Evolutionary conservation across 2,329 filamentous ascomycete species (phyloP).

Genomic region (Calonectria naviculata): DNA sequence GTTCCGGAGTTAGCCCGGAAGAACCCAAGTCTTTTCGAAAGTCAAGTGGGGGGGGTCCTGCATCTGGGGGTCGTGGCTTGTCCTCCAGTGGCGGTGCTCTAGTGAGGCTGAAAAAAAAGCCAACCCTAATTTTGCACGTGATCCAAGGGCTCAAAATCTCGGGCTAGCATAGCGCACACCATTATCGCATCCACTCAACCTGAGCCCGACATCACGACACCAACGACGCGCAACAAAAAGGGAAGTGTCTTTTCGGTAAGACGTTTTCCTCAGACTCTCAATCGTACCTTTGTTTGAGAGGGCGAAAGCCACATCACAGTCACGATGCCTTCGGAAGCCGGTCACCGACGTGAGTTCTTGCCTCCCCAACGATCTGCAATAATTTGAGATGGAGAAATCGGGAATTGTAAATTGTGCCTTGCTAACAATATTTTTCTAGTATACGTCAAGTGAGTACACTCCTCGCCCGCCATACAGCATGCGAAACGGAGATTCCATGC

Average conservation of each 20-base stretch:
- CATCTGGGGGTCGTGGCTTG: slow-evolving; percentile 23
- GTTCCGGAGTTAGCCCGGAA: slow-evolving; percentile 27
- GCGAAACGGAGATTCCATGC: slow-evolving; percentile 27
- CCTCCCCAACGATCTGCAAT: slow-evolving; percentile 24
- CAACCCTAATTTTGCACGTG: slow-evolving; percentile 50
- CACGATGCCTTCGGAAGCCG: slow-evolving; percentile 90
- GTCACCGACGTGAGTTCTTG: slow-evolving; percentile 83
- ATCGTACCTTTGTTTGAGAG: slow-evolving; percentile 59
- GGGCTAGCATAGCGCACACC: slow-evolving; percentile 48
- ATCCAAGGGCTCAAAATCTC: slow-evolving; percentile 50
- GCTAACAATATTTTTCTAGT: slow-evolving; percentile 65
- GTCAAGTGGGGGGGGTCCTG: not conserved
- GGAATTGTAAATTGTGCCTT: slow-evolving; percentile 28
- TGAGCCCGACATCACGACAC: slow-evolving; percentile 52
- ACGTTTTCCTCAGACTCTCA: slow-evolving; percentile 54
- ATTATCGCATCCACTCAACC: slow-evolving; percentile 49
- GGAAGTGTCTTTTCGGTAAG: slow-evolving; percentile 59
- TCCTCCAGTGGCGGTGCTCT: not conserved
- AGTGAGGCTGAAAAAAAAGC: not conserved
- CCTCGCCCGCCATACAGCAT: slow-evolving; percentile 15
- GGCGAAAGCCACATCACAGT: slow-evolving; percentile 59
- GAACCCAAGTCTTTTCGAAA: slow-evolving; percentile 1
- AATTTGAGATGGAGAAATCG: slow-evolving; percentile 28
- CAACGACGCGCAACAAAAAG: slow-evolving; percentile 56
- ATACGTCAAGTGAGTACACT: slow-evolving; percentile 85